phyloP scores from a whole-genome alignment of 2,329 filamentous ascomycete species.

The Rhynchosporium agropyri region DNA sequence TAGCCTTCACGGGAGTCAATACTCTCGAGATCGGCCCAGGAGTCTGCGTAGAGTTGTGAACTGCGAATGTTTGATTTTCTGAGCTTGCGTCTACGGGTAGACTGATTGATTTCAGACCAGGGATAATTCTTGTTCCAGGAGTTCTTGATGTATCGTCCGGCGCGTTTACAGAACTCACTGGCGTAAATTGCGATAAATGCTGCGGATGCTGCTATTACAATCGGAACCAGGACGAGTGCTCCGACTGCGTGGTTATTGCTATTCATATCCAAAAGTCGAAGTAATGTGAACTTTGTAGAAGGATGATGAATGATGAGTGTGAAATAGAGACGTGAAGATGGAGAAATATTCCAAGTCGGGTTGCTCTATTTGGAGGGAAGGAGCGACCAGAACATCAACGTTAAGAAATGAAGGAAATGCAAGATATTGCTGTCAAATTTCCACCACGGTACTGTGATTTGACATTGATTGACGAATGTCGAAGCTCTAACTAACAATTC shows the following conservation, averaged over 20 bases:
- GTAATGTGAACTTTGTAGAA: conserved; percentile 30
- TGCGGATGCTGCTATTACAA: conserved; percentile 45
- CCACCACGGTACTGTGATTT: too few species aligned
- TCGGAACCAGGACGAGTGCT: conserved; percentile 51
- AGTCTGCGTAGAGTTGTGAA: conserved; percentile 43
- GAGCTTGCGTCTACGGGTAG: conserved; percentile 36
- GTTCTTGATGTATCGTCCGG: conserved; percentile 30
- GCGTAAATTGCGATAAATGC: conserved; percentile 42
- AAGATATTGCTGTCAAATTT: too few species aligned
- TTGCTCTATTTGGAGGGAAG: background rate
- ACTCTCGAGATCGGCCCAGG: conserved; percentile 44
- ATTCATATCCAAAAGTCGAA: conserved; percentile 43
- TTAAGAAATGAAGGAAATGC: background rate
- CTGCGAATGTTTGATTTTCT: conserved; percentile 42
- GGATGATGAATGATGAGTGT: conserved; percentile 17
- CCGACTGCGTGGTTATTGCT: conserved; percentile 46
- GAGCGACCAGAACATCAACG: background rate
- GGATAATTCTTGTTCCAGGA: conserved; percentile 29
- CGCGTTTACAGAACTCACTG: conserved; percentile 32
- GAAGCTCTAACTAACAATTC: background rate
- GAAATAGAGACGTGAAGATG: background rate
- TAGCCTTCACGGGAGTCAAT: conserved; percentile 38
- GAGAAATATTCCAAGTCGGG: background rate
- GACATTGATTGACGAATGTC: too few species aligned
- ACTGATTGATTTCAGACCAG: conserved; percentile 42